Conservation (phyloP, 768 basidiomycete species). For the Gyrodon lividus region DNA sequence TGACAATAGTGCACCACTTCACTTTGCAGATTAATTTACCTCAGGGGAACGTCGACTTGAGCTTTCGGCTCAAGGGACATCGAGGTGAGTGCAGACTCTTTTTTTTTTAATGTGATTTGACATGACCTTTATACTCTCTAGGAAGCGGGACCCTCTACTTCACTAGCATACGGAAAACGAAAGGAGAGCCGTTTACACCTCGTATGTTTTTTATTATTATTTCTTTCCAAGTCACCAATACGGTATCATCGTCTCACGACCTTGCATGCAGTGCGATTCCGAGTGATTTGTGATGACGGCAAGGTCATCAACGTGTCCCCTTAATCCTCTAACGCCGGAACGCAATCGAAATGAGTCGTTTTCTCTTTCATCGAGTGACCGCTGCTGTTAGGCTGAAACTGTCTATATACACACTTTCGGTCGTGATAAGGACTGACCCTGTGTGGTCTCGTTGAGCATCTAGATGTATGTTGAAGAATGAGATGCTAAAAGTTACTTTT, state of each 20-base stretch:
- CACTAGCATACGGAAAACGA: constrained; percentile 76
- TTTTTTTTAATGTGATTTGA: not conserved
- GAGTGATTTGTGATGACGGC: constrained; percentile 64
- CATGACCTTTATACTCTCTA: constrained; percentile 22
- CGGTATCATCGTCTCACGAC: not conserved
- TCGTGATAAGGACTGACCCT: too few species aligned
- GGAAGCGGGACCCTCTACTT: constrained; percentile 79
- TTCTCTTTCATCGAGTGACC: not conserved
- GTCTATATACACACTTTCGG: not conserved
- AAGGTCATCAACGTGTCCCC: constrained; percentile 38
- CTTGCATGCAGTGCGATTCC: constrained; percentile 54
- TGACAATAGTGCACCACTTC: not conserved
- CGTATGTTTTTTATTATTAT: constrained; percentile 38
- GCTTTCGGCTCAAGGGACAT: constrained; percentile 72
- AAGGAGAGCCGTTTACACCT: constrained; percentile 67
- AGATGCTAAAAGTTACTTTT: too few species aligned
- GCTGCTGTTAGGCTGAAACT: not conserved
- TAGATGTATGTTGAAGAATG: too few species aligned
- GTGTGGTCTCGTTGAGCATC: too few species aligned
- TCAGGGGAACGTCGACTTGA: constrained; percentile 75
- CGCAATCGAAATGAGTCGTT: not conserved
- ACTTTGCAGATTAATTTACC: constrained; percentile 64
- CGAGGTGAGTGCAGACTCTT: constrained; percentile 43
- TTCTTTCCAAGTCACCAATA: too few species aligned
- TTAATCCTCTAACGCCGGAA: constrained; percentile 3